Conservation (phyloP, 2,329 filamentous ascomycete genomes). For the Scolecobasidium constrictum region DNA sequence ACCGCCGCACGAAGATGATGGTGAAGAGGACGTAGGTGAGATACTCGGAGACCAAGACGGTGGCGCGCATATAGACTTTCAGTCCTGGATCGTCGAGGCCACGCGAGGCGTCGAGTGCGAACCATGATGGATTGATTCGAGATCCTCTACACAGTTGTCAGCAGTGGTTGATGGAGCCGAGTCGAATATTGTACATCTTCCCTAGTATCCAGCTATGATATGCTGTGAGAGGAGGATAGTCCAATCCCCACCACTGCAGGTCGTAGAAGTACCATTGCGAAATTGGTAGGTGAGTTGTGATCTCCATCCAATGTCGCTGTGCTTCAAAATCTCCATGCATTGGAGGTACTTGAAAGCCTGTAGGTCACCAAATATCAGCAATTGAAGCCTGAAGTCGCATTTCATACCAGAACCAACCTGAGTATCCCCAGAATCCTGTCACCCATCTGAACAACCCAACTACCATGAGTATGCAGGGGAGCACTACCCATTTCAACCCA, state of each 20-base stretch:
- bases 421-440: slow-evolving; percentile 88
- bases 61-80: slow-evolving; percentile 93
- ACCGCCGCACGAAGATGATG: slow-evolving; percentile 75
- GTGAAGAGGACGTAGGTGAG: slow-evolving; percentile 77
- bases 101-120: slow-evolving; percentile 71
- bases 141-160: slow-evolving; percentile 44
- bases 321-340: slow-evolving; percentile 98
- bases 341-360: slow-evolving; percentile 69
- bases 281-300: slow-evolving; percentile 78
- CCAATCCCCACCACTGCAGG: slow-evolving; percentile 91
- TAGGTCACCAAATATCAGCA: slow-evolving; percentile 7
- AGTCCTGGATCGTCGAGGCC: slow-evolving; percentile 67
- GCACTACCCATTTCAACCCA: slow-evolving; percentile 80
- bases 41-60: slow-evolving; percentile 84
- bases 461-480: slow-evolving; percentile 79
- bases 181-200: slow-evolving; percentile 48
- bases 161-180: not conserved
- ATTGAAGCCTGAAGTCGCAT: not conserved
- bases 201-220: slow-evolving; percentile 98
- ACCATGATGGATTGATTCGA: slow-evolving; percentile 74
- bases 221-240: slow-evolving; percentile 93
- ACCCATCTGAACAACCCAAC: slow-evolving; percentile 92
- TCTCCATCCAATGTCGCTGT: slow-evolving; percentile 97
- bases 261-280: slow-evolving; percentile 99
- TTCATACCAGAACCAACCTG: too few relatives aligned